Conservation (phyloP, 2,329 filamentous ascomycete species). For the Fusarium nematophilum region DNA sequence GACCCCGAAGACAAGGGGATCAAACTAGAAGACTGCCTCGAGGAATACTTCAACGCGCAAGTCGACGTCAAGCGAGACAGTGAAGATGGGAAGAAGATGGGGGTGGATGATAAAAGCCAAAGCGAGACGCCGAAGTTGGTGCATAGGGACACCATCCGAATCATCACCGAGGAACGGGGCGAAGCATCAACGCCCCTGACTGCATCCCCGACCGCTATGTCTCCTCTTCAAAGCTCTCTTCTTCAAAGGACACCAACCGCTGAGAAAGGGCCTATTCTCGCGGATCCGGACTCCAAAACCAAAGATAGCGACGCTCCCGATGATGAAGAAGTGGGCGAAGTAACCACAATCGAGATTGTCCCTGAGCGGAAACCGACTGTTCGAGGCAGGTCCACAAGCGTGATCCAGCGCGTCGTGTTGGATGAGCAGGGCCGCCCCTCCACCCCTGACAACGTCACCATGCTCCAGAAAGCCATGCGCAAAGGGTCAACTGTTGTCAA, state of each 20-base stretch:
- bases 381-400: slow-evolving; percentile 66
- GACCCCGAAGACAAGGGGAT: slow-evolving; percentile 77
- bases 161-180: slow-evolving; percentile 49
- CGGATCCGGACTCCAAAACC: slow-evolving; percentile 1
- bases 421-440: slow-evolving; percentile 61
- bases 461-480: slow-evolving; percentile 57
- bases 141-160: slow-evolving; percentile 49
- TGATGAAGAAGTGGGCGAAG: slow-evolving; percentile 33
- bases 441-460: slow-evolving; percentile 54
- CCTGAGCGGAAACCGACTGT: slow-evolving; percentile 47
- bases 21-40: slow-evolving; percentile 89
- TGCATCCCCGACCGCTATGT: slow-evolving; percentile 47
- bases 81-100: slow-evolving; percentile 62
- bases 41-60: slow-evolving; percentile 93
- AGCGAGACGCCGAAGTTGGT: slow-evolving; percentile 41
- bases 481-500: slow-evolving; percentile 69
- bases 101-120: slow-evolving; percentile 42
- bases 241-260: slow-evolving; percentile 30
- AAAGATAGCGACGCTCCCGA: slow-evolving; percentile 19
- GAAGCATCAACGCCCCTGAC: slow-evolving; percentile 49
- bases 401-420: slow-evolving; percentile 70
- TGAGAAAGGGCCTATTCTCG: slow-evolving; percentile 24
- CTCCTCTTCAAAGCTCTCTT: slow-evolving; percentile 41
- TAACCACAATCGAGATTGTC: slow-evolving; percentile 26
- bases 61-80: slow-evolving; percentile 88